Percentiles rank a stretch among this genome's conserved stretches.
These are phyloP conservation scores for Gossypium davidsonii DNA, from an alignment of 441 rosid species.

Conservation along the genomic window DNA sequence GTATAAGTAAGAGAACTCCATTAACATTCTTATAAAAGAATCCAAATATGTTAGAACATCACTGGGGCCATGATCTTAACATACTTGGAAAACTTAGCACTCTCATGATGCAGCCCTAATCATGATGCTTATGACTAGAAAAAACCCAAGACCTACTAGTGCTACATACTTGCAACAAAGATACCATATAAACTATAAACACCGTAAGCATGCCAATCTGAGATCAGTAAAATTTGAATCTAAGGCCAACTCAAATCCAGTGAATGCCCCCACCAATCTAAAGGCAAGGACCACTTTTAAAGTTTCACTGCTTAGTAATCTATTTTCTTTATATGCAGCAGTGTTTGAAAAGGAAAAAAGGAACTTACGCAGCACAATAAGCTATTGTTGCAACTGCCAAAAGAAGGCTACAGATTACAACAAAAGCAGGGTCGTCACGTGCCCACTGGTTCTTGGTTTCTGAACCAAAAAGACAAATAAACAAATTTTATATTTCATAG, in stretches of 20 bases:
- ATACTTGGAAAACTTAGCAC: conserved; percentile 11
- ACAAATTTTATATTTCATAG: background rate
- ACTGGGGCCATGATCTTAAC: background rate
- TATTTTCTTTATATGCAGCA: background rate
- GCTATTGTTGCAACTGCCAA: conserved; percentile 75
- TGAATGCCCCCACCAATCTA: background rate
- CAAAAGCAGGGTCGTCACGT: conserved; percentile 96
- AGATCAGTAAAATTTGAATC: background rate
- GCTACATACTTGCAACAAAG: background rate
- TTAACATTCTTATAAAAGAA: background rate
- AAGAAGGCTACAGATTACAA: conserved; percentile 89
- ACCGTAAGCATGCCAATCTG: background rate
- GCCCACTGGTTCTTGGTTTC: conserved; percentile 99
- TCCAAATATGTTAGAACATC: background rate
- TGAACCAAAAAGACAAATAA: conserved; percentile 28
- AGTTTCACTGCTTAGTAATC: background rate
- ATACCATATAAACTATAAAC: background rate
- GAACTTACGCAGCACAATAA: conserved; percentile 91
- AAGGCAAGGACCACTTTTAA: background rate
- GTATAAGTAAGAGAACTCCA: background rate
- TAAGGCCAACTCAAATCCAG: background rate
- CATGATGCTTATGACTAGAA: conserved; percentile 3
- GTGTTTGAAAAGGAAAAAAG: conserved; percentile 3
- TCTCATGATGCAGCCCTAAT: conserved; percentile 6
- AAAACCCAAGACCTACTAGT: background rate